Percentiles rank a stretch among this genome's conserved stretches.
These are phyloP conservation scores for Fagopyrum homotropicum DNA, from an alignment of 148 eudicot species.

Conservation along the genomic window DNA sequence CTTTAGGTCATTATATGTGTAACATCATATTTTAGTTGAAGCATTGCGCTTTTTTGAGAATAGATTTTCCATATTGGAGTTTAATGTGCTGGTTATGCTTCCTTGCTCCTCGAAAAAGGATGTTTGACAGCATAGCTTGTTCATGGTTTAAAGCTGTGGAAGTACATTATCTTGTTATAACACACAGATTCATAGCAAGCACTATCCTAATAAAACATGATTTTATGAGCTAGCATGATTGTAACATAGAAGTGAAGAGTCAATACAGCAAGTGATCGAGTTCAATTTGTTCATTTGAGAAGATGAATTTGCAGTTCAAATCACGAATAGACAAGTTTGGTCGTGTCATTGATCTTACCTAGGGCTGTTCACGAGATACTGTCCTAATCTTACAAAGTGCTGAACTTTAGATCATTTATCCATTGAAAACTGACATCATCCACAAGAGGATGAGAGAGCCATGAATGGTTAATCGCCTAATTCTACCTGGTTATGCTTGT, in stretches of 20 bases:
- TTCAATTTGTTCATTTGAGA: not conserved
- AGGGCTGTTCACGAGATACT: not conserved
- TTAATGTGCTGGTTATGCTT: not conserved
- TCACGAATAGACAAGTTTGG: not conserved
- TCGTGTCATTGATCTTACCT: not conserved
- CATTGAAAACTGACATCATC: not conserved
- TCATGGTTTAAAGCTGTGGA: too few relatives aligned
- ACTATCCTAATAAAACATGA: too few relatives aligned
- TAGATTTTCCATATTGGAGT: not conserved
- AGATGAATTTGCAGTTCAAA: not conserved
- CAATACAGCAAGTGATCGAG: not conserved
- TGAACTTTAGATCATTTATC: not conserved
- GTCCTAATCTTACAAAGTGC: too few relatives aligned
- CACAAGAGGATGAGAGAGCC: not conserved
- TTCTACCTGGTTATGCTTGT: not conserved
- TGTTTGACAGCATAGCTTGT: too few relatives aligned
- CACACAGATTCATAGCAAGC: too few relatives aligned
- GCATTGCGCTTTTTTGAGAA: not conserved
- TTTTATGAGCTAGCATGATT: too few relatives aligned
- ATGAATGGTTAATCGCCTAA: not conserved
- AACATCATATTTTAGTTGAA: not conserved
- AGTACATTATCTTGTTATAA: too few relatives aligned
- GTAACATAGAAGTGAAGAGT: not conserved
- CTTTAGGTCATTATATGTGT: not conserved
- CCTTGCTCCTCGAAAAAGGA: not conserved